Evolutionary conservation across 305 asterid species (phyloP).

Genomic region (Caryopteris hybrid): DNA sequence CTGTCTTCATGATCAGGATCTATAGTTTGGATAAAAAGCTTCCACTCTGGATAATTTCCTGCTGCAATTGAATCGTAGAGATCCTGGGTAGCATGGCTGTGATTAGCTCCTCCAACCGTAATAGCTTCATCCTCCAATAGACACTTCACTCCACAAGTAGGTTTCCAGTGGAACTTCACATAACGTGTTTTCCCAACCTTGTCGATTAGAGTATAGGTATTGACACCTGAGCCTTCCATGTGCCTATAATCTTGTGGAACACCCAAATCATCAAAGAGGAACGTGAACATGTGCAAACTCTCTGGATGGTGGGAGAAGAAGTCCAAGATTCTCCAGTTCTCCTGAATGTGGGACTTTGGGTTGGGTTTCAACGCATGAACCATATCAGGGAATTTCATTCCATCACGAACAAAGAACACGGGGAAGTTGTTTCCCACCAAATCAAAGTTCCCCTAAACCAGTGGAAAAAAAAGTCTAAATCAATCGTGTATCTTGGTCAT

Average conservation of each 20-base stretch:
- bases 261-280: constrained; percentile 85
- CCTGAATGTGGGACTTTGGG: constrained; percentile 94
- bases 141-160: constrained; percentile 93
- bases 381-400: constrained; percentile 91
- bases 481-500: background rate
- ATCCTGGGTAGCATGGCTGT: constrained; percentile 96
- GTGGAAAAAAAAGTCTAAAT: background rate
- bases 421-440: constrained; percentile 98
- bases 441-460: constrained; percentile 80
- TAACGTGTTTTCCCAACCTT: constrained; percentile 78
- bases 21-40: constrained; percentile 76
- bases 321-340: constrained; percentile 91
- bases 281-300: constrained; percentile 77
- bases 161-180: constrained; percentile 96
- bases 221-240: constrained; percentile 96
- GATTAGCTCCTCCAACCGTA: constrained; percentile 81
- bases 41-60: constrained; percentile 96
- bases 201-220: constrained; percentile 77
- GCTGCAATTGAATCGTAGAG: constrained; percentile 86
- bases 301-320: constrained; percentile 92
- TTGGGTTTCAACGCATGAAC: constrained; percentile 88
- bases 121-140: constrained; percentile 76
- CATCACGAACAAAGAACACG: constrained; percentile 85
- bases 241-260: constrained; percentile 93
- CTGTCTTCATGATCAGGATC: constrained; percentile 82